phyloP scores from a whole-genome alignment of 2,329 filamentous ascomycete species.

The Aureobasidium subglaciale region DNA sequence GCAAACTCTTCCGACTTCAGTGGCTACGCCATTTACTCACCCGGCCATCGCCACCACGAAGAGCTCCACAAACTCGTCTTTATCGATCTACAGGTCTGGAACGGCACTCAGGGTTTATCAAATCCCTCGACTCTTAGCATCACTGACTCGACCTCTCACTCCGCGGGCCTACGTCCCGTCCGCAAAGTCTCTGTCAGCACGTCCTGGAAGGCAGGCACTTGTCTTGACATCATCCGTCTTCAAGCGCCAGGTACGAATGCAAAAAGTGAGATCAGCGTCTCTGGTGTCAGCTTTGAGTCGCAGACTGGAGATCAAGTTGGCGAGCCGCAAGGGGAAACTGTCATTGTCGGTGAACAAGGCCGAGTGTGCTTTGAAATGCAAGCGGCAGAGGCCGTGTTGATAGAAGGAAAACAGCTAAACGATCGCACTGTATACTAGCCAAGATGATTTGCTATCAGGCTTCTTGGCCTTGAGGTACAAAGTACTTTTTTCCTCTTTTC shows the following conservation, averaged over 20 bases:
- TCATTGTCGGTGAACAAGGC: neutral
- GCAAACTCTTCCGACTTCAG: slow-evolving; percentile 4
- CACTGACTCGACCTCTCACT: slow-evolving; percentile 10
- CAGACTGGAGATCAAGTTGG: slow-evolving; percentile 7
- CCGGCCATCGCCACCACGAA: neutral
- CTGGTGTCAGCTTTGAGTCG: slow-evolving; percentile 1
- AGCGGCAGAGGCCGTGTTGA: slow-evolving; percentile 12
- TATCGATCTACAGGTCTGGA: slow-evolving; percentile 8
- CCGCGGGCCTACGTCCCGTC: slow-evolving; percentile 10
- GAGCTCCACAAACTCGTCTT: slow-evolving; percentile 3
- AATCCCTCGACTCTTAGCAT: neutral
- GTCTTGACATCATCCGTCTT: neutral
- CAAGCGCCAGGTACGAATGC: slow-evolving; percentile 7
- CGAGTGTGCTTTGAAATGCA: neutral
- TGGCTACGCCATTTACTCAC: neutral
- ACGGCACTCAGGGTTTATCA: neutral
- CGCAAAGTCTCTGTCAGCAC: slow-evolving; percentile 1
- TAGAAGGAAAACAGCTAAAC: neutral
- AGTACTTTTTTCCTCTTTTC: too few relatives aligned
- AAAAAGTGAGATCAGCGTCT: slow-evolving; percentile 9
- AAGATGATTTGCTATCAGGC: neutral
- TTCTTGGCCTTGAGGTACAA: neutral
- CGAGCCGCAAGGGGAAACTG: neutral
- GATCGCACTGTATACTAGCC: neutral
- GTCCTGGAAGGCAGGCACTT: neutral